Conservation (phyloP, 441 rosid species). For the Populus hybrid region DNA sequence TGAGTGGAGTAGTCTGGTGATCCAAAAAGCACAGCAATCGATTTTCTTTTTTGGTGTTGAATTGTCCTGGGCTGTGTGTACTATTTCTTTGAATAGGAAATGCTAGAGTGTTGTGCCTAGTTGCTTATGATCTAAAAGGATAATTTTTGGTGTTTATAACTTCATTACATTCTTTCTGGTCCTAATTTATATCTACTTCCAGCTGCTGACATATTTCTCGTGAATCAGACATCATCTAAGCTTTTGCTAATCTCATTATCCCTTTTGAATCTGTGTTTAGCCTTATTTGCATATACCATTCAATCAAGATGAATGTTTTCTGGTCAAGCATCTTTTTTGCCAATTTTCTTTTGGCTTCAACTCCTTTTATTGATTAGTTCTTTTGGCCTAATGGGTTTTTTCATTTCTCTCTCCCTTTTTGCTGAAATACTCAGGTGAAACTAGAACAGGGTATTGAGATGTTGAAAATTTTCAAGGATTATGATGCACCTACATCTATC, state of each 20-base stretch:
- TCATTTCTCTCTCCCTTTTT: neutral
- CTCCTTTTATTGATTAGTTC: constrained; percentile 8
- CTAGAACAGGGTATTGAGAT: constrained; percentile 71
- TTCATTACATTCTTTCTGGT: neutral
- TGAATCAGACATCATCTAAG: neutral
- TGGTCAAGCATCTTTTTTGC: neutral
- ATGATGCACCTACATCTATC: constrained; percentile 52
- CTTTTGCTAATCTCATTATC: neutral
- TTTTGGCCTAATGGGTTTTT: constrained; percentile 1
- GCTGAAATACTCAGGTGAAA: constrained; percentile 53
- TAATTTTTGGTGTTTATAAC: neutral
- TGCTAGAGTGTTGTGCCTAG: neutral
- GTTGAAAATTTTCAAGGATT: constrained; percentile 65
- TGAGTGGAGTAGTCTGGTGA: neutral
- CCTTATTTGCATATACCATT: neutral
- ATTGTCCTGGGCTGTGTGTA: neutral
- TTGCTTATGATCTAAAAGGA: neutral
- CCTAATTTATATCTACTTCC: neutral
- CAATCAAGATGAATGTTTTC: neutral
- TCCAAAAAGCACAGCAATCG: neutral
- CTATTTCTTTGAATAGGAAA: neutral
- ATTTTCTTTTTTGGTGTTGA: neutral
- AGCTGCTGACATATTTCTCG: neutral
- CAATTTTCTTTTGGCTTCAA: neutral
- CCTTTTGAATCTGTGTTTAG: neutral